Conservation (phyloP, 257 asterid species). For the Mitragyna speciosa region DNA sequence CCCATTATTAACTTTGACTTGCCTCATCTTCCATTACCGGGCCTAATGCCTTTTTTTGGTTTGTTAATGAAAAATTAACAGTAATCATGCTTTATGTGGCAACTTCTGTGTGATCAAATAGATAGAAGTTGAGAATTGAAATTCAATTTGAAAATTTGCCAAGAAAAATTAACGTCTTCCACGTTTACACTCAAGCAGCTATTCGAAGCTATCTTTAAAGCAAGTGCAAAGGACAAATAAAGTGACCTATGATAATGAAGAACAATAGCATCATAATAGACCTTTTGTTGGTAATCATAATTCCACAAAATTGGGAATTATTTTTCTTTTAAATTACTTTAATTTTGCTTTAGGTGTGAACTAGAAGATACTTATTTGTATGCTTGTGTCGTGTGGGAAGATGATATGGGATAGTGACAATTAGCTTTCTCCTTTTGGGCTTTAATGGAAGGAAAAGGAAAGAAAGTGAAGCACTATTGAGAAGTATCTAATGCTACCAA, state of each 20-base stretch:
- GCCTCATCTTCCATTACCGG: not conserved
- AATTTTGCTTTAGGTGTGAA: slow-evolving; percentile 27
- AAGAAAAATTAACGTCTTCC: not conserved
- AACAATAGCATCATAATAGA: not conserved
- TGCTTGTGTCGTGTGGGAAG: not conserved
- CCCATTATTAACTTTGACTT: not conserved
- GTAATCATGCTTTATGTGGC: not conserved
- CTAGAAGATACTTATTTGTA: slow-evolving; percentile 14
- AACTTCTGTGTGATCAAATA: not conserved
- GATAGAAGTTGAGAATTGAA: not conserved
- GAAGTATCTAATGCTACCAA: not conserved
- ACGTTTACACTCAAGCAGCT: slow-evolving; percentile 30
- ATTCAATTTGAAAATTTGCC: too few species aligned
- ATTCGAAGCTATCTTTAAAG: not conserved
- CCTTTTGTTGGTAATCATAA: slow-evolving; percentile 28
- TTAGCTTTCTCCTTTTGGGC: slow-evolving; percentile 33
- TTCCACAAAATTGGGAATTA: slow-evolving; percentile 34
- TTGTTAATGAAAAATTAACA: not conserved
- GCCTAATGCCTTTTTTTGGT: not conserved
- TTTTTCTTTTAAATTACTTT: too few species aligned
- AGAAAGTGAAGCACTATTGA: slow-evolving; percentile 1
- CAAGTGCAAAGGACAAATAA: not conserved
- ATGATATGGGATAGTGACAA: slow-evolving; percentile 44
- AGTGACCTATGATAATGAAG: too few species aligned
- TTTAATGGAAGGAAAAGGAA: slow-evolving; percentile 9